phyloP scores from a whole-genome alignment of 2,329 filamentous ascomycete species.

The Colletotrichum coccodes region DNA sequence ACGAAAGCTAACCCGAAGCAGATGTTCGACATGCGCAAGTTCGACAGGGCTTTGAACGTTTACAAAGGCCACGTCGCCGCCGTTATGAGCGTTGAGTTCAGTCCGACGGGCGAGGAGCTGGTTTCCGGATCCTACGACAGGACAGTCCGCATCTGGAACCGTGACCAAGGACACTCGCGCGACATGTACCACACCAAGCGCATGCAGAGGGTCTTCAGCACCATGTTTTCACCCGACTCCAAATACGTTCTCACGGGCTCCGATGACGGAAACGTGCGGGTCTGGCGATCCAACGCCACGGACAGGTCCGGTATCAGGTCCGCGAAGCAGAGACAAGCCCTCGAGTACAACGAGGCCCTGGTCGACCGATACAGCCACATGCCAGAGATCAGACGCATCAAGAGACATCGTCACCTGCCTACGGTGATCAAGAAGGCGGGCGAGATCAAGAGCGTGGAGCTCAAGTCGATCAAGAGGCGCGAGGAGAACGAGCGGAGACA shows the following conservation, averaged over 20 bases:
- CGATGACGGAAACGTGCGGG: conserved; percentile 87
- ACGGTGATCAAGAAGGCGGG: conserved; percentile 95
- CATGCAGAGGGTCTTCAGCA: conserved; percentile 90
- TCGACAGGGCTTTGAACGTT: conserved; percentile 87
- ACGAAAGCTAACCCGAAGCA: background rate
- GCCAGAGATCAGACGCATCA: conserved; percentile 94
- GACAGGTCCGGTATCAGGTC: conserved; percentile 87
- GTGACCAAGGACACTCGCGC: conserved; percentile 82
- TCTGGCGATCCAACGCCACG: conserved; percentile 92
- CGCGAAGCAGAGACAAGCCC: conserved; percentile 82
- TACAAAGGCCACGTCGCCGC: conserved; percentile 89
- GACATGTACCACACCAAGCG: conserved; percentile 98
- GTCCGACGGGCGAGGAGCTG: conserved; percentile 92
- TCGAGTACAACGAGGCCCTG: conserved; percentile 91
- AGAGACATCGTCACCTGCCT: conserved; percentile 89
- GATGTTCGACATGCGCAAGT: conserved; percentile 92
- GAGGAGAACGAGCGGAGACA: conserved; percentile 97
- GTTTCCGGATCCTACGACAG: conserved; percentile 89
- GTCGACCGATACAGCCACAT: conserved; percentile 90
- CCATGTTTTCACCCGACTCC: conserved; percentile 86
- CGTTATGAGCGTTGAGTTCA: conserved; percentile 97
- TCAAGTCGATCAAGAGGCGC: conserved; percentile 86
- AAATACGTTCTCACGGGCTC: conserved; percentile 91
- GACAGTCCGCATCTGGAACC: conserved; percentile 86
- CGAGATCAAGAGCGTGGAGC: conserved; percentile 92